Evolutionary conservation across 108 stramenopile genomes (phyloP).

Genomic region (Cyclotella cryptica): DNA sequence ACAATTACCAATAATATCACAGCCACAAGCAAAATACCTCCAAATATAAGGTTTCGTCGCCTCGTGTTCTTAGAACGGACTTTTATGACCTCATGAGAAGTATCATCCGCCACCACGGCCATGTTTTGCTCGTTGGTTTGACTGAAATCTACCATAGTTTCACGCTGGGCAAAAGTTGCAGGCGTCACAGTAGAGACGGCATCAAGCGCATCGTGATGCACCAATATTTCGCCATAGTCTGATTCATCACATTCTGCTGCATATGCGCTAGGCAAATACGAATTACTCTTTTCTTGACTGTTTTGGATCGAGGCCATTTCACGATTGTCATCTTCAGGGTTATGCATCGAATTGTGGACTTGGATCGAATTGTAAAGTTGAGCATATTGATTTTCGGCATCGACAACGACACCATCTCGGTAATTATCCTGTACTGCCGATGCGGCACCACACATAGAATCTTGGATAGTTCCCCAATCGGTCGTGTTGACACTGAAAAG

Average conservation of each 20-base stretch:
- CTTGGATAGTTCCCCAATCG: constrained; percentile 3
- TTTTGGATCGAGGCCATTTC: no score
- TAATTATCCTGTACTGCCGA: not conserved
- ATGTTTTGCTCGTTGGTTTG: no score
- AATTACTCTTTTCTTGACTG: not conserved
- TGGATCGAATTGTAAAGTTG: not conserved
- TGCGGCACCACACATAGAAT: not conserved
- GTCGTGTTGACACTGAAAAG: constrained; percentile 2
- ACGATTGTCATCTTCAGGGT: not conserved
- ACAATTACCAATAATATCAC: not conserved
- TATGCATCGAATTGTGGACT: not conserved
- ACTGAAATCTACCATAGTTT: not conserved
- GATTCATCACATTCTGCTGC: not conserved
- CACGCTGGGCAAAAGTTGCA: constrained; percentile 2
- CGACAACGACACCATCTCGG: no score
- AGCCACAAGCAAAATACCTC: not conserved
- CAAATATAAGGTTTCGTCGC: not conserved
- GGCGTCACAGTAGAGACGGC: constrained; percentile 9
- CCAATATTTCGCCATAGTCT: constrained; percentile 11
- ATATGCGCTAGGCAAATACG: not conserved
- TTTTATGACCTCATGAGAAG: not conserved
- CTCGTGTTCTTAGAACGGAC: not conserved
- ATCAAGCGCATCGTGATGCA: not conserved
- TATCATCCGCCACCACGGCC: not conserved
- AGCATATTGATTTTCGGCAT: not conserved